phyloP scores from a whole-genome alignment of 1,284 basidiomycete genomes.

The Rhodotorula sp. region DNA sequence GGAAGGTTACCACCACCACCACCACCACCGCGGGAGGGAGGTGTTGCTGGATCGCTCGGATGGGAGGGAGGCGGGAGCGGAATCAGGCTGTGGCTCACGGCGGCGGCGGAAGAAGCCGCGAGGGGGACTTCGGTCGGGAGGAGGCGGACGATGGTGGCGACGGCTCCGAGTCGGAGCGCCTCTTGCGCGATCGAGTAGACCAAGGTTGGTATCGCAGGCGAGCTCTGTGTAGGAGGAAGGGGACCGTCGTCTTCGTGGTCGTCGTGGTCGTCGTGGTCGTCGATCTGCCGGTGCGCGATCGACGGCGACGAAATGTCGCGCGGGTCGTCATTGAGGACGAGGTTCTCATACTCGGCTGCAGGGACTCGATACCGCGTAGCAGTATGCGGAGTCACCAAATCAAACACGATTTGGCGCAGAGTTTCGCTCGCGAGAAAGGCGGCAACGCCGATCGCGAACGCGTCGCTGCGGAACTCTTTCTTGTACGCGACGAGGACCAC shows the following conservation, averaged over 20 bases:
- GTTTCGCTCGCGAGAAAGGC: slow-evolving; percentile 34
- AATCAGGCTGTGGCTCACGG: background rate
- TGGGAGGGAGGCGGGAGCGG: background rate
- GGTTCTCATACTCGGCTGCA: background rate
- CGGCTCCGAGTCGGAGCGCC: slow-evolving; percentile 30
- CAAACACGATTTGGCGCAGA: slow-evolving; percentile 32
- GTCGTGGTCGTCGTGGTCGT: background rate
- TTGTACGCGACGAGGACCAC: slow-evolving; percentile 17
- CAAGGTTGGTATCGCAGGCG: slow-evolving; percentile 26
- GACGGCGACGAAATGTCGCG: background rate
- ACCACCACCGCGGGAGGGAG: background rate
- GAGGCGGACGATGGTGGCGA: slow-evolving; percentile 31
- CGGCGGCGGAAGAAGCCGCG: background rate
- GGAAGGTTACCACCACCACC: slow-evolving; percentile 14
- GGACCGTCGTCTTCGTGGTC: background rate
- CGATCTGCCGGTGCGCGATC: background rate
- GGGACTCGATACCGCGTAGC: background rate
- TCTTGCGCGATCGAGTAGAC: slow-evolving; percentile 37
- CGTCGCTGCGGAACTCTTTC: slow-evolving; percentile 22
- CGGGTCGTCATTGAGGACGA: background rate
- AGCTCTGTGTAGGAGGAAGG: background rate
- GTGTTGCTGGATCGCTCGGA: background rate
- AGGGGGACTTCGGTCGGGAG: slow-evolving; percentile 18
- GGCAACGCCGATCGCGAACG: slow-evolving; percentile 27
- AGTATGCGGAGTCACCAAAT: slow-evolving; percentile 6